These are phyloP conservation scores for Geranium rotundifolium DNA, from an alignment of 345 rosid genomes.

Conservation along the genomic window DNA sequence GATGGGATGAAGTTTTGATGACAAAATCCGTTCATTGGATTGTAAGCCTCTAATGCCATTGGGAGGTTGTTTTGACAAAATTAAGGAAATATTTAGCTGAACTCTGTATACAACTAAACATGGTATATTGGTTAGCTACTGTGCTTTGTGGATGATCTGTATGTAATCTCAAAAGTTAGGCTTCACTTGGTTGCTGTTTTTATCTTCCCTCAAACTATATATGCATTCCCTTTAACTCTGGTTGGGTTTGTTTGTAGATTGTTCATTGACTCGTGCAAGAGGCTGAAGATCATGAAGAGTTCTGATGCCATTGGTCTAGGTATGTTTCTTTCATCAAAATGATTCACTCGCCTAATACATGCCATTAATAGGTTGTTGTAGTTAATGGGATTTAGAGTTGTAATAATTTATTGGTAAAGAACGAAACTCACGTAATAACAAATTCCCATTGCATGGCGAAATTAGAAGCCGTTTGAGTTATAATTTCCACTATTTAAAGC, in stretches of 20 bases:
- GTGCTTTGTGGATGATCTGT: slow-evolving; percentile 45
- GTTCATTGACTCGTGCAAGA: slow-evolving; percentile 74
- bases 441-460: too few species aligned
- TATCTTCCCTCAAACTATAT: too few species aligned
- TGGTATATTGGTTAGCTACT: too few species aligned
- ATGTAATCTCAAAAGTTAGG: neutral
- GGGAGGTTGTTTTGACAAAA: too few species aligned
- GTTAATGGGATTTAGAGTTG: neutral
- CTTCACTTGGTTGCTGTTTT: slow-evolving; percentile 38
- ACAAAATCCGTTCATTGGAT: too few species aligned
- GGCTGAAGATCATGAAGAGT: slow-evolving; percentile 85
- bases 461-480: neutral
- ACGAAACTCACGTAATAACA: too few species aligned
- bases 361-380: neutral
- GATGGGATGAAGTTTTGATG: too few species aligned
- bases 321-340: slow-evolving; percentile 27
- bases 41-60: too few species aligned
- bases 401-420: neutral
- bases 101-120: too few species aligned
- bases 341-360: neutral
- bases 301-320: slow-evolving; percentile 92
- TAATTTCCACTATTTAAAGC: too few species aligned
- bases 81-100: too few species aligned
- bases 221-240: too few species aligned
- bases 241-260: slow-evolving; percentile 37